phyloP scores from a whole-genome alignment of 441 rosid species.

The Euphorbia corollata region DNA sequence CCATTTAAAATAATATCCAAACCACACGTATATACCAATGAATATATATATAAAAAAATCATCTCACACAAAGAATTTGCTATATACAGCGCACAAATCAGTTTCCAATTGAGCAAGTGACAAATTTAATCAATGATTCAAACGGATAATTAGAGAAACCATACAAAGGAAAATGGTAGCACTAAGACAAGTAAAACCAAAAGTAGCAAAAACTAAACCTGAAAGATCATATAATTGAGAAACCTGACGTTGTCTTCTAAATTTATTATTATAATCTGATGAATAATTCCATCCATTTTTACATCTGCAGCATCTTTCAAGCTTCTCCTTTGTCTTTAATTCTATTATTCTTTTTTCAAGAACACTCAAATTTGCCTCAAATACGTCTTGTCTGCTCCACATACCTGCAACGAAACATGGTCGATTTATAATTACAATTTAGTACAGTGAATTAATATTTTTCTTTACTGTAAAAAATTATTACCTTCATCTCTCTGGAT shows the following conservation, averaged over 20 bases:
- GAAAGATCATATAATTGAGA: conserved; percentile 22
- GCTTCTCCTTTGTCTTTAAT: conserved; percentile 34
- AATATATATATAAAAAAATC: too few relatives aligned
- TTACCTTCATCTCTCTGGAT: conserved; percentile 33
- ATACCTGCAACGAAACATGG: conserved; percentile 23
- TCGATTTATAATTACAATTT: too few relatives aligned
- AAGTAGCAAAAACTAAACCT: conserved; percentile 24
- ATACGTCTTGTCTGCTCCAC: conserved; percentile 16
- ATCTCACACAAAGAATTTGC: too few relatives aligned
- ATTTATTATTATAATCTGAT: conserved; percentile 19
- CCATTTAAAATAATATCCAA: too few relatives aligned
- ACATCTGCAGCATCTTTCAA: conserved; percentile 37
- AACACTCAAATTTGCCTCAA: conserved; percentile 31
- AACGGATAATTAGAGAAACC: conserved; percentile 28
- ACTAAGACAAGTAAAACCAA: conserved; percentile 26
- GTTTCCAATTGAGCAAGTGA: too few relatives aligned
- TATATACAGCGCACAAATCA: too few relatives aligned
- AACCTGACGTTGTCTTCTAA: conserved; percentile 13
- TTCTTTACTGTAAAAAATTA: too few relatives aligned
- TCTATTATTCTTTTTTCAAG: conserved; percentile 36
- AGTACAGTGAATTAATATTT: too few relatives aligned
- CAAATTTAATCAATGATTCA: conserved; percentile 10
- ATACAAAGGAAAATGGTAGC: conserved; percentile 32
- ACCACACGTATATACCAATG: too few relatives aligned
- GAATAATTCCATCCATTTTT: conserved; percentile 41